Conservation (phyloP, 2,329 filamentous ascomycete species). For the Nemania sp. region DNA sequence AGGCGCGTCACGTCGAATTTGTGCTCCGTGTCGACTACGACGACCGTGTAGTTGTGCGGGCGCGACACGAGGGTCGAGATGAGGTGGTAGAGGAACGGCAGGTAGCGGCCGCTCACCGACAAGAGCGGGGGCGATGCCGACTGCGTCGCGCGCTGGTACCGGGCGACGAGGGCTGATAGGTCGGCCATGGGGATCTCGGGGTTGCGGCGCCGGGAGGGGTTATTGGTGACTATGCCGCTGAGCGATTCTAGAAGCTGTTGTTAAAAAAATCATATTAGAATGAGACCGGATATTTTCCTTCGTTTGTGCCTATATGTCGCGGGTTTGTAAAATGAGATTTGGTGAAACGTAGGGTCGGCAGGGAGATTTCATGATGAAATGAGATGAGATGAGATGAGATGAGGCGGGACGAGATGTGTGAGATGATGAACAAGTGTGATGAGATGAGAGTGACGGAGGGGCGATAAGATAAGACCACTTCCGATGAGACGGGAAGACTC, state of each 20-base stretch:
- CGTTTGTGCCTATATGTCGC: too few species aligned
- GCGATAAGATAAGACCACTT: conserved; percentile 36
- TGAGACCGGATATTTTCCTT: background rate
- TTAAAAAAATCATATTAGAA: background rate
- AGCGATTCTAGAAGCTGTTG: conserved; percentile 35
- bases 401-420: background rate
- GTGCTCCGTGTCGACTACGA: conserved; percentile 59
- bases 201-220: conserved; percentile 21
- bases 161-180: conserved; percentile 52
- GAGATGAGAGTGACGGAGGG: background rate
- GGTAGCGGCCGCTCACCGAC: conserved; percentile 55
- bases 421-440: background rate
- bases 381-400: conserved; percentile 17
- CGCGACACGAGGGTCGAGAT: conserved; percentile 54
- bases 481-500: background rate
- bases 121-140: conserved; percentile 48
- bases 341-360: background rate
- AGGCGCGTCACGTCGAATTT: conserved; percentile 60
- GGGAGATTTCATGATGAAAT: conserved; percentile 16
- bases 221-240: conserved; percentile 18
- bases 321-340: background rate
- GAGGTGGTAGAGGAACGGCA: conserved; percentile 61
- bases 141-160: conserved; percentile 55
- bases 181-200: conserved; percentile 45
- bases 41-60: conserved; percentile 53